phyloP scores from a whole-genome alignment of 768 basidiomycete species.

The Russula sp. region DNA sequence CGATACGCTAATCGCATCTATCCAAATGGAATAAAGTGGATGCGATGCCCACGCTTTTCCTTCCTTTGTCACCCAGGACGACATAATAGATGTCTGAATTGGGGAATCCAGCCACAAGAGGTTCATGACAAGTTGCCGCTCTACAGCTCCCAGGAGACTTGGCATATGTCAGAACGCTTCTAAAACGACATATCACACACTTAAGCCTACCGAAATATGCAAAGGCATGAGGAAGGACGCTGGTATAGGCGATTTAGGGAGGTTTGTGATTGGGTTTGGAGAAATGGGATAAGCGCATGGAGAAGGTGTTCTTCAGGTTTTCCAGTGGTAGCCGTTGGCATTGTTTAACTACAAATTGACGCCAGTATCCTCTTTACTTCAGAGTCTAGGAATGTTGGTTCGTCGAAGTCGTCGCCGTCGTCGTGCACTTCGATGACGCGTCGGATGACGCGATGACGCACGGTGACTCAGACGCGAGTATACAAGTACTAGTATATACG shows the following conservation, averaged over 20 bases:
- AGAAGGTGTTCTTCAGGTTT: slow-evolving; percentile 17
- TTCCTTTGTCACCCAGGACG: slow-evolving; percentile 72
- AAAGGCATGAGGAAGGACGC: slow-evolving; percentile 83
- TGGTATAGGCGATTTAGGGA: slow-evolving; percentile 78
- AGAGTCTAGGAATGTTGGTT: slow-evolving; percentile 2
- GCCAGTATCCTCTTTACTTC: not conserved
- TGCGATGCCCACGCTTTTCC: slow-evolving; percentile 56
- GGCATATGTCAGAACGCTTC: not conserved
- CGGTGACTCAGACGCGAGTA: no score
- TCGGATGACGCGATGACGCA: not conserved
- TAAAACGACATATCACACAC: not conserved
- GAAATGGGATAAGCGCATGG: slow-evolving; percentile 74
- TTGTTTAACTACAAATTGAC: slow-evolving; percentile 4
- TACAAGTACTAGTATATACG: no score
- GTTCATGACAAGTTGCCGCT: slow-evolving; percentile 85
- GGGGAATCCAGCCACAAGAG: slow-evolving; percentile 83
- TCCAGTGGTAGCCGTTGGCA: slow-evolving; percentile 23
- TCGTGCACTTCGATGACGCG: not conserved
- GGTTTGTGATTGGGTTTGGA: slow-evolving; percentile 76
- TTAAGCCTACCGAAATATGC: slow-evolving; percentile 71
- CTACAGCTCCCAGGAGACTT: slow-evolving; percentile 73
- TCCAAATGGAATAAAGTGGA: slow-evolving; percentile 16
- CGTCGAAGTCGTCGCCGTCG: not conserved
- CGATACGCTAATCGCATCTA: not conserved
- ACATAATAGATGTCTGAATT: slow-evolving; percentile 63